Base-by-base conservation (phyloP, 1,139 yeast species). In the Zygoascus meyerae region DNA sequence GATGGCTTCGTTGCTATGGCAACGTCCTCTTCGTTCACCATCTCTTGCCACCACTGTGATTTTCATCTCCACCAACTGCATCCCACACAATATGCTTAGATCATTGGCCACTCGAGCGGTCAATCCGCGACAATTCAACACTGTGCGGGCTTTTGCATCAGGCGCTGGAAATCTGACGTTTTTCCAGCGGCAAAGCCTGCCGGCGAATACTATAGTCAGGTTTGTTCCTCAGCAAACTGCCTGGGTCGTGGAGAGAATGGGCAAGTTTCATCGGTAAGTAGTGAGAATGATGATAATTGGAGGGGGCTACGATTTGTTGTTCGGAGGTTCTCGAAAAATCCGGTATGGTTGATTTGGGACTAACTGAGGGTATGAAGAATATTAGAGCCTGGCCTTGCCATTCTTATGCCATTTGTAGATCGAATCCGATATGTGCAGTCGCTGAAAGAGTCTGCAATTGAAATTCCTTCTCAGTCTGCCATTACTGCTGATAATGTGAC, bases 151-250 rank as follows among this genome's bases (percentile, higher is more conserved):
- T 21, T 40, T 40, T 28, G 33, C 43, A 32, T 40, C 43, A 2
- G 43, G 43, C 21, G 43, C 41, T 11, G 40, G 40, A n/a, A 56
- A 51, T 30, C 53, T 81, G 58, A 79, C 75, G 44, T 85, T 74
- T 64, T 85, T 85, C 66, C 90, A 83, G 63, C 74, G 73, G 47
- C 81, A 79, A 49, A 70, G 77, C 51, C 69, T 83, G 45, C 95
- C 95, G 7, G 69, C 86, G 29, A 86, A 86, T 64, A 86, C 95
- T 1, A 65, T 85, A 1, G 64, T 86, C 39, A 70, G 83, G 43
- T 86, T 86, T 63, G 95, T 86, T 4, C 95, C 95, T 2, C 95
- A 86, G 62, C 95, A 86, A 65, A 83, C 86, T 11, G 95, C 95
- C 2, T 86, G 94, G 90, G 79, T 86, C 16, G 95, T 86, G 26